Conservation (phyloP, 768 basidiomycete genomes). For the Lentinula raphanica region DNA sequence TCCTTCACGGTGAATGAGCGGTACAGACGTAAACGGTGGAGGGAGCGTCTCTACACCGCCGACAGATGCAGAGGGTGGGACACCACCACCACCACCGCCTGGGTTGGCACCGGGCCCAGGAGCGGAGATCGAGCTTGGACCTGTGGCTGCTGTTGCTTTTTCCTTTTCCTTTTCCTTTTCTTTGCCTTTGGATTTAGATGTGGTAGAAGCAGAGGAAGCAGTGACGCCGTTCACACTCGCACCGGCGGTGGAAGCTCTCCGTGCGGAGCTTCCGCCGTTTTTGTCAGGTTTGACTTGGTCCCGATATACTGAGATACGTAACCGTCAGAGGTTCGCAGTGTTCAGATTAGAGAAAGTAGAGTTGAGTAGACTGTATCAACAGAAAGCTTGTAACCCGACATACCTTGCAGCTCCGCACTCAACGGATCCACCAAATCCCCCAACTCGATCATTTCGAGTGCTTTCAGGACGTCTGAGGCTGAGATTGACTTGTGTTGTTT, state of each 20-base stretch:
- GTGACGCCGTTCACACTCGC: conserved; percentile 4
- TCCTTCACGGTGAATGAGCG: conserved; percentile 13
- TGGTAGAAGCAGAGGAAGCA: conserved; percentile 14
- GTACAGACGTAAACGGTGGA: conserved; percentile 26
- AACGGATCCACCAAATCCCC: conserved; percentile 62
- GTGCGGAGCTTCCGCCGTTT: conserved; percentile 24
- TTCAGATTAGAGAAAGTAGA: neutral
- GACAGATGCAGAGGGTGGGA: neutral
- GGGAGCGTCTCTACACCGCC: conserved; percentile 15
- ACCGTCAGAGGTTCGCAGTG: neutral
- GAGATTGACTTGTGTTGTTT: conserved; percentile 87
- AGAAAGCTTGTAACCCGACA: conserved; percentile 13
- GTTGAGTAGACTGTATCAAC: neutral
- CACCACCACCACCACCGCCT: too few species aligned
- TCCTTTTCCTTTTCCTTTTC: too few species aligned
- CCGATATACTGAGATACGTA: conserved; percentile 48
- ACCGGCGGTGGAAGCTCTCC: conserved; percentile 5
- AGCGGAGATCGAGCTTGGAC: conserved; percentile 12
- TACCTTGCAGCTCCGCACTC: conserved; percentile 61
- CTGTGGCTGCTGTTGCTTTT: too few species aligned
- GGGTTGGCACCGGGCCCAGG: neutral
- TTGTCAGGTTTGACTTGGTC: conserved; percentile 60
- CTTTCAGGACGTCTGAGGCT: conserved; percentile 85
- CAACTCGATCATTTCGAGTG: conserved; percentile 74
- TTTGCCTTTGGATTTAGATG: conserved; percentile 25